Evolutionary conservation across 148 eudicot species (phyloP).

Genomic region (Pharnaceum exiguum): DNA sequence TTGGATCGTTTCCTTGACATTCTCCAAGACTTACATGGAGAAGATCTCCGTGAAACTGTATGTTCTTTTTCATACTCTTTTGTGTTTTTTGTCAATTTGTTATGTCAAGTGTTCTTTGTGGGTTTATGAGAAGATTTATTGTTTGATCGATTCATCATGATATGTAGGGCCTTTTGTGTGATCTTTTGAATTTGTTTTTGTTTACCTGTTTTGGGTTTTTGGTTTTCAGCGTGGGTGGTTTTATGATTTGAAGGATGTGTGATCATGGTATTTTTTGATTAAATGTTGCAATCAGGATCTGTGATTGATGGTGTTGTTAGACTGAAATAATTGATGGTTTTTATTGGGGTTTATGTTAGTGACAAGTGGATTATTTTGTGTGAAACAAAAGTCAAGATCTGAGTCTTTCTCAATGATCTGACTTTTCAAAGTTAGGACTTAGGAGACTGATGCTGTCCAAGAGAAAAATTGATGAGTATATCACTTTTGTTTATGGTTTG

Average conservation of each 20-base stretch:
- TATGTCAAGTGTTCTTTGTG: no score
- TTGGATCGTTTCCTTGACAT: conserved; percentile 79
- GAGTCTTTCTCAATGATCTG: neutral
- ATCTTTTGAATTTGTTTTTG: no score
- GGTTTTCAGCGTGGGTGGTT: no score
- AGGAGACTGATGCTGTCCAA: neutral
- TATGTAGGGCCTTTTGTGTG: no score
- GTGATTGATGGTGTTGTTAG: neutral
- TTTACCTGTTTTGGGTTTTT: no score
- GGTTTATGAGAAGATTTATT: no score
- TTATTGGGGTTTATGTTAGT: neutral
- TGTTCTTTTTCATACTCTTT: neutral
- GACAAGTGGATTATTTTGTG: neutral
- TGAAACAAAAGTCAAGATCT: neutral
- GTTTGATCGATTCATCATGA: no score
- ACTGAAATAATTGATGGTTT: no score
- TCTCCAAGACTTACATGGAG: conserved; percentile 76
- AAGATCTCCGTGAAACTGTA: conserved; percentile 73
- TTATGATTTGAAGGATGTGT: no score
- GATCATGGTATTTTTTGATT: neutral
- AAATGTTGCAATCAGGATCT: neutral
- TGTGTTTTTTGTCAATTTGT: neutral
- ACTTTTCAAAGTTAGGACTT: neutral
- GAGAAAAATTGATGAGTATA: neutral
- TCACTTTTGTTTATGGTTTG: neutral